Percentiles rank a stretch among this genome's conserved stretches.
These are phyloP conservation scores for Copromyces sp. DNA, from an alignment of 495 filamentous ascomycete genomes.

Conservation along the genomic window DNA sequence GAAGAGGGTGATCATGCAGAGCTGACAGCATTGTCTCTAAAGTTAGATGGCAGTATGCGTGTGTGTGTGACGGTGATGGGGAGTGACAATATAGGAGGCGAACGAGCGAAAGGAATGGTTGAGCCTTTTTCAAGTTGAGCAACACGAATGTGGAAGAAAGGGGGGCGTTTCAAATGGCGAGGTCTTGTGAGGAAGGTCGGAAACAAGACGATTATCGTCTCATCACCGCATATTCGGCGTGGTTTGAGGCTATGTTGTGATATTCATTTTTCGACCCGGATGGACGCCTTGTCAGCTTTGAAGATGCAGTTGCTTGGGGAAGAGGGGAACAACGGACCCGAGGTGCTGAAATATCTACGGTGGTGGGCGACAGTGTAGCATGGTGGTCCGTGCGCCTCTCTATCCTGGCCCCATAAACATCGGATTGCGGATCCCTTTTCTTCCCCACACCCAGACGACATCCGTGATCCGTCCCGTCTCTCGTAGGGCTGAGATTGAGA, in stretches of 20 bases:
- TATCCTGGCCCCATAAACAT: neutral
- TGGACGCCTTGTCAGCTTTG: neutral
- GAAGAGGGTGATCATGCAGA: neutral
- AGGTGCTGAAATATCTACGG: neutral
- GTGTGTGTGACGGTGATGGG: neutral
- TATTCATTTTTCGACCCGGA: neutral
- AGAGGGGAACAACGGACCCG: neutral
- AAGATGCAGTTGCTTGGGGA: neutral
- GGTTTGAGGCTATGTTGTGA: neutral
- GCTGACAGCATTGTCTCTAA: neutral
- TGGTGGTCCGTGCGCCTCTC: neutral
- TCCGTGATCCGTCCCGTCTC: neutral
- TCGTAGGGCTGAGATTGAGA: neutral
- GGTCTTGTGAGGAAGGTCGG: neutral
- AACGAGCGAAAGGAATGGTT: neutral
- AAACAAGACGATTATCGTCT: neutral
- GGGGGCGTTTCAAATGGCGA: neutral
- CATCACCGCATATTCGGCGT: neutral
- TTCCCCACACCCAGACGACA: neutral
- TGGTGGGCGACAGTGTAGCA: neutral
- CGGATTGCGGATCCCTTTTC: neutral
- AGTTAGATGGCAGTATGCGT: neutral
- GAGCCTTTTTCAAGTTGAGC: neutral
- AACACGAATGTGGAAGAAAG: neutral
- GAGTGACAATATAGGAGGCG: neutral